A percentile compares a stretch with the other conserved stretches of the same genome.
Conservation (phyloP, 2,329 filamentous ascomycete genomes). For the Fusarium sp. region DNA sequence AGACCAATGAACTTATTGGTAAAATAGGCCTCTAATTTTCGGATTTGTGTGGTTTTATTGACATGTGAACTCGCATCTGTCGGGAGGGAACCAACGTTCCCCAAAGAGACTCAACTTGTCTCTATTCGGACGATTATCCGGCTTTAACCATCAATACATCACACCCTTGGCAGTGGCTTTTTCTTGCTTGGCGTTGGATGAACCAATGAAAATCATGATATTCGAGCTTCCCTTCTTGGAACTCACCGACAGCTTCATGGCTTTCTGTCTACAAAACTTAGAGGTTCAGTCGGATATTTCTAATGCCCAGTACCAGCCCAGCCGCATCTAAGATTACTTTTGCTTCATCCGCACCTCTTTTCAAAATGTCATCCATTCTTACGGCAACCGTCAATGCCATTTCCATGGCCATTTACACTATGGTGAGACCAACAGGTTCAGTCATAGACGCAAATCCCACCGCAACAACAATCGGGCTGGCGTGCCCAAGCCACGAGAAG, state of each 20-base stretch:
- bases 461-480: not conserved
- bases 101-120: not conserved
- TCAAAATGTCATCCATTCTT: not conserved
- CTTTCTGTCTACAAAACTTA: not conserved
- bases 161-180: not conserved
- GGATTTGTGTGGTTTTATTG: too few relatives aligned
- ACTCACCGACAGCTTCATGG: not conserved
- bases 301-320: not conserved
- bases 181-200: not conserved
- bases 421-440: not conserved
- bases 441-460: not conserved
- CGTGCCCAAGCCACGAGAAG: not conserved
- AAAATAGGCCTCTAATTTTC: too few relatives aligned
- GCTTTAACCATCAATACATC: not conserved
- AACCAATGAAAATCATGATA: not conserved
- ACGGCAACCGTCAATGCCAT: not conserved
- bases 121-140: not conserved
- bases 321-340: fast-evolving
- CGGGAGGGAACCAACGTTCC: not conserved
- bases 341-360: too few relatives aligned
- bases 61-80: not conserved
- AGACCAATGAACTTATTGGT: fast-evolving
- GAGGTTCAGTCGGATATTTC: not conserved
- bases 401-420: not conserved
- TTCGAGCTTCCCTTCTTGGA: not conserved